Conservation (phyloP, 2,329 filamentous ascomycete species). For the Exophiala bonariae region DNA sequence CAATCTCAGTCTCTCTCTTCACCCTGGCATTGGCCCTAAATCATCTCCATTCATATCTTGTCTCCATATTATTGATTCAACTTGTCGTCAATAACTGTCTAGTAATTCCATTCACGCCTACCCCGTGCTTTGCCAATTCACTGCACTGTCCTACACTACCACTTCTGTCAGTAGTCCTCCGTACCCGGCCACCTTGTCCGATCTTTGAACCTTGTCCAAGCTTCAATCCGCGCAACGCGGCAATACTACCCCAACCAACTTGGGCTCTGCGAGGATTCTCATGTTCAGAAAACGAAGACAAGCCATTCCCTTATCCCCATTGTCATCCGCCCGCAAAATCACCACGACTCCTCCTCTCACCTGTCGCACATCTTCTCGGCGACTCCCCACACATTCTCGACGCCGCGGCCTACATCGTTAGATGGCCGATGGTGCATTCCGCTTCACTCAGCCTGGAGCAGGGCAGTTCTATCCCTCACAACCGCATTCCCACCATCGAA, state of each 20-base stretch:
- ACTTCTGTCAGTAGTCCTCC: not conserved
- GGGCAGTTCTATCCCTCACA: constrained; percentile 51
- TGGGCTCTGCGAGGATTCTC: constrained; percentile 28
- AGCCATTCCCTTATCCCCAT: constrained; percentile 28
- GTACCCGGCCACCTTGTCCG: constrained; percentile 3
- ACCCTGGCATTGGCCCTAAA: constrained; percentile 1
- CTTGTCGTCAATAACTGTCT: constrained; percentile 12
- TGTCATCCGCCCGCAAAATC: constrained; percentile 12
- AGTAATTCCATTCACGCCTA: constrained; percentile 2
- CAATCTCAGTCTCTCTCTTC: constrained; percentile 19
- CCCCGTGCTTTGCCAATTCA: too few relatives aligned
- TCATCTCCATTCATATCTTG: constrained; percentile 25
- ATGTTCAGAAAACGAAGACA: constrained; percentile 53
- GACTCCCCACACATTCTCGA: constrained; percentile 1
- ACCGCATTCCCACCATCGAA: constrained; percentile 42
- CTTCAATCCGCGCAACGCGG: not conserved
- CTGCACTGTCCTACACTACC: too few relatives aligned
- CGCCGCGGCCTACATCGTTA: constrained; percentile 42
- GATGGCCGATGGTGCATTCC: constrained; percentile 57
- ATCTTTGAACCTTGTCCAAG: constrained; percentile 1
- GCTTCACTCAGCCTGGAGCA: constrained; percentile 55
- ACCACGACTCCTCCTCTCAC: constrained; percentile 11
- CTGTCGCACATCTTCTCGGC: constrained; percentile 2
- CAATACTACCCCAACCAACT: not conserved
- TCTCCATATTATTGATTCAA: constrained; percentile 21